Conservation (phyloP, 73 alveolate species). For the Tetrahymena borealis region DNA sequence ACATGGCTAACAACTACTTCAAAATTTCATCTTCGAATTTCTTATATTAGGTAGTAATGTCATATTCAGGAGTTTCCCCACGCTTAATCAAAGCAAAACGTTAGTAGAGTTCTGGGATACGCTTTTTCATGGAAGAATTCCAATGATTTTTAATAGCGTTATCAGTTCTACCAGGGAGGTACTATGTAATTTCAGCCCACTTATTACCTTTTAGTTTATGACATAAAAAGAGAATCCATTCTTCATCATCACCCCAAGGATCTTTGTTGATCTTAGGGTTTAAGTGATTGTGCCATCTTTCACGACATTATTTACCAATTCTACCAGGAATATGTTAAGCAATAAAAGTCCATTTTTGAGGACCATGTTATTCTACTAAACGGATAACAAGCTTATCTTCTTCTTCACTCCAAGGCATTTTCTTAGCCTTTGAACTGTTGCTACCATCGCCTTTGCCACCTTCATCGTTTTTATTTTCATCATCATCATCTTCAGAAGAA, state of each 20-base stretch:
- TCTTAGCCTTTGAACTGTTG: neutral
- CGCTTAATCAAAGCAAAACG: neutral
- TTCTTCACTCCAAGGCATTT: constrained; percentile 92
- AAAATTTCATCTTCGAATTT: neutral
- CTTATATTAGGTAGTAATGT: neutral
- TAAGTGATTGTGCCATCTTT: constrained; percentile 98
- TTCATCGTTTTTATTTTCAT: neutral
- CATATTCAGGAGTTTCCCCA: neutral
- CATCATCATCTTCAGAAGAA: neutral
- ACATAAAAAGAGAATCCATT: constrained; percentile 87
- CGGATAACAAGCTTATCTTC: constrained; percentile 88
- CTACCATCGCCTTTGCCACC: neutral
- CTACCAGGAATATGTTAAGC: constrained; percentile 93
- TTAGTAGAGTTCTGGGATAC: constrained; percentile 40
- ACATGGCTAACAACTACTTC: neutral
- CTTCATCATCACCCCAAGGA: constrained; percentile 93
- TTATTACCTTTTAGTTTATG: constrained; percentile 86
- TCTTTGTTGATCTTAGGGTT: constrained; percentile 94
- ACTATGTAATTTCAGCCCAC: constrained; percentile 87
- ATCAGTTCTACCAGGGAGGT: constrained; percentile 67
- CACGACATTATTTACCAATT: constrained; percentile 97
- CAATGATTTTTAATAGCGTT: constrained; percentile 73
- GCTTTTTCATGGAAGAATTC: constrained; percentile 67
- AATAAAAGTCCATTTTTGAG: constrained; percentile 93
- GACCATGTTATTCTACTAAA: constrained; percentile 91